phyloP scores from a whole-genome alignment of 1,139 yeast genomes.

The Schizosaccharomyces versatilis region DNA sequence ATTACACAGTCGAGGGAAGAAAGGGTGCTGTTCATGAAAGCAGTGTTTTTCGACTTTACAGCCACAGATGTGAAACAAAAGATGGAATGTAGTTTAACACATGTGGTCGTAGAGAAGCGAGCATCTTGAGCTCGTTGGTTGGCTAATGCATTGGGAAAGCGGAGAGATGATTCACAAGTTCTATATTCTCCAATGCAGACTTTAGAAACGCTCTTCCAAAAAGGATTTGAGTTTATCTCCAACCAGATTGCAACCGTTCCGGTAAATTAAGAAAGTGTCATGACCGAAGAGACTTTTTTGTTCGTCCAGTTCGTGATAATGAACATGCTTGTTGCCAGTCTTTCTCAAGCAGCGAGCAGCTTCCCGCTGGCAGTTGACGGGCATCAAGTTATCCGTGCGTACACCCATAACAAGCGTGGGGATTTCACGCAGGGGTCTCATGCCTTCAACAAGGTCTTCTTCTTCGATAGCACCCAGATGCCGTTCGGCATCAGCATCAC shows the following conservation, averaged over 20 bases:
- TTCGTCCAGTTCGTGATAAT: constrained; percentile 51
- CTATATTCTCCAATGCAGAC: no score
- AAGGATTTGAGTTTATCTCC: background rate
- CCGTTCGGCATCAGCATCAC: background rate
- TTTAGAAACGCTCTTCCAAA: background rate
- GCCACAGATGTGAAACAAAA: no score
- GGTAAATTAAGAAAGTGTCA: constrained; percentile 43
- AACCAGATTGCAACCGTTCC: background rate
- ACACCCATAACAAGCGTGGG: constrained; percentile 69
- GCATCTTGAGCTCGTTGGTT: no score
- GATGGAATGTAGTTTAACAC: no score
- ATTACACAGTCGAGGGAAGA: no score
- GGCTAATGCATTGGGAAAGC: no score
- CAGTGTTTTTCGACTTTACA: no score
- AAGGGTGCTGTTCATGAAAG: no score
- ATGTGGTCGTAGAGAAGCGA: no score
- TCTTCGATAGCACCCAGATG: constrained; percentile 4
- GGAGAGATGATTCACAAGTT: no score
- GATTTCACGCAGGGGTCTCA: constrained; percentile 38
- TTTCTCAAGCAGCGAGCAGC: constrained; percentile 38
- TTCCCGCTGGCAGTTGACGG: constrained; percentile 86
- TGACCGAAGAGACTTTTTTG: constrained; percentile 70
- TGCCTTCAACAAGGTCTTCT: constrained; percentile 42
- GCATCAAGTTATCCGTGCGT: constrained; percentile 74
- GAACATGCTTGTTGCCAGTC: constrained; percentile 23